Percentiles rank a stretch among this genome's conserved stretches.
phyloP scores from a whole-genome alignment of 192 early-diverging fungal genomes.

The Rhizophagus prolifer region DNA sequence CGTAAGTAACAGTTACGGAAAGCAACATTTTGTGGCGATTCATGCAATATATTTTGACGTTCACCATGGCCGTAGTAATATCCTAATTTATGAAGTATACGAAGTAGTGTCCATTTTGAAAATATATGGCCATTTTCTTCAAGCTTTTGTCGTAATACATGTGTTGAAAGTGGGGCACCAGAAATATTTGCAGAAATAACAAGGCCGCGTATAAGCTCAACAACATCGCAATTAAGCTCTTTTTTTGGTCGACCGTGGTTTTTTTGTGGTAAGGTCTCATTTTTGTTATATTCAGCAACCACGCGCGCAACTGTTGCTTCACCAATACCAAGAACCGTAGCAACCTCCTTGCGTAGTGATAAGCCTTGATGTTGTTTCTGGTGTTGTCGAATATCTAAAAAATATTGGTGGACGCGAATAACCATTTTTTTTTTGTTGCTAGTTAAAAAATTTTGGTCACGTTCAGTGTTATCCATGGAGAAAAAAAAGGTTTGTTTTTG shows the following conservation, averaged over 20 bases:
- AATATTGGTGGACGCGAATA: no score
- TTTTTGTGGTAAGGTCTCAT: neutral
- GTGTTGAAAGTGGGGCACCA: slow-evolving; percentile 6
- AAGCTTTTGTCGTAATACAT: slow-evolving; percentile 2
- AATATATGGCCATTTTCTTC: slow-evolving; percentile 13
- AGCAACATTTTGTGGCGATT: neutral
- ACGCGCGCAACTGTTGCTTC: slow-evolving; percentile 5
- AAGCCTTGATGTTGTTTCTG: neutral
- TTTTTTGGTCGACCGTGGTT: no score
- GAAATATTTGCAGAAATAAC: slow-evolving; percentile 19
- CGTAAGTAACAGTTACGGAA: slow-evolving; percentile 12
- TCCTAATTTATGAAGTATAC: slow-evolving; percentile 9
- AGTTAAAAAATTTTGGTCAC: no score
- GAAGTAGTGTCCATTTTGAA: slow-evolving; percentile 10
- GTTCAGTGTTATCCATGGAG: no score
- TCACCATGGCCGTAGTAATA: slow-evolving; percentile 16
- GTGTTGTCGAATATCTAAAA: neutral
- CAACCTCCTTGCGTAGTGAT: slow-evolving; percentile 4
- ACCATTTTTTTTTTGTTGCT: no score
- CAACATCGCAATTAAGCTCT: neutral
- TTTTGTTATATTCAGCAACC: slow-evolving; percentile 11
- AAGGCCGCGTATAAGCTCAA: neutral
- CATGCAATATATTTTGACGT: slow-evolving; percentile 12
- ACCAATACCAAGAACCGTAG: slow-evolving; percentile 2
- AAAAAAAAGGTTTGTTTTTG: no score